A percentile compares a stretch with the other conserved stretches of the same genome.
Conservation (phyloP, 2,329 filamentous ascomycete genomes). For the Ophiostoma triangulosporum region DNA sequence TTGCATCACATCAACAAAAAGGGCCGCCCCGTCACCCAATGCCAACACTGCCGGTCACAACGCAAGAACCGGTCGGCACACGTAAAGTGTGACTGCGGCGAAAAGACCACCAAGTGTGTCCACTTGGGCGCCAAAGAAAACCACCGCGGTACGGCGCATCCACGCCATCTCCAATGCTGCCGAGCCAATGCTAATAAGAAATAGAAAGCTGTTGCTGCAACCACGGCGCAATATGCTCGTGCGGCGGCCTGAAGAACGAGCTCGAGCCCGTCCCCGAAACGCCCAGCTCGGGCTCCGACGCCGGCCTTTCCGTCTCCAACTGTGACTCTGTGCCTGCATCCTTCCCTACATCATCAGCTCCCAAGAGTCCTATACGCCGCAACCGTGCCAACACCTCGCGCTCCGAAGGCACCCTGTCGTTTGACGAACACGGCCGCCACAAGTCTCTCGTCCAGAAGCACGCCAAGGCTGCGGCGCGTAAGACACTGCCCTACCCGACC, state of each 20-base stretch:
- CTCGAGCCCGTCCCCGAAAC: conserved; percentile 49
- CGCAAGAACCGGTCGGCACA: conserved; percentile 93
- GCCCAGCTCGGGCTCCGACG: conserved; percentile 26
- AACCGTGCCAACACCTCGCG: conserved; percentile 43
- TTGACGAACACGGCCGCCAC: conserved; percentile 52
- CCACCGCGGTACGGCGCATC: conserved; percentile 39
- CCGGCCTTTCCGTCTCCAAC: neutral
- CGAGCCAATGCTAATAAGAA: conserved; percentile 6
- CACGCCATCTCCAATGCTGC: neutral
- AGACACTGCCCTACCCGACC: conserved; percentile 48
- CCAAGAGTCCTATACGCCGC: conserved; percentile 26
- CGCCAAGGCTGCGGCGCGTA: conserved; percentile 44
- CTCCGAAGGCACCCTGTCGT: conserved; percentile 44
- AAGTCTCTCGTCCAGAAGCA: conserved; percentile 46
- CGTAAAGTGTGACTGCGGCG: conserved; percentile 91
- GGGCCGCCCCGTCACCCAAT: conserved; percentile 94
- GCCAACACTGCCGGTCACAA: conserved; percentile 87
- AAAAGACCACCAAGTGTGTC: conserved; percentile 65
- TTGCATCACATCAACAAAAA: conserved; percentile 95
- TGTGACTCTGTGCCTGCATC: neutral
- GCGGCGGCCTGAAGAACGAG: conserved; percentile 46
- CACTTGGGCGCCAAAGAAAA: conserved; percentile 44
- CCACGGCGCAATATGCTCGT: conserved; percentile 53
- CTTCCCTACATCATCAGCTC: conserved; percentile 8
- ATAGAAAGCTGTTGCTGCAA: conserved; percentile 57